Conservation (phyloP, 1,139 yeast genomes). For the Yamadazyma conglobata region DNA sequence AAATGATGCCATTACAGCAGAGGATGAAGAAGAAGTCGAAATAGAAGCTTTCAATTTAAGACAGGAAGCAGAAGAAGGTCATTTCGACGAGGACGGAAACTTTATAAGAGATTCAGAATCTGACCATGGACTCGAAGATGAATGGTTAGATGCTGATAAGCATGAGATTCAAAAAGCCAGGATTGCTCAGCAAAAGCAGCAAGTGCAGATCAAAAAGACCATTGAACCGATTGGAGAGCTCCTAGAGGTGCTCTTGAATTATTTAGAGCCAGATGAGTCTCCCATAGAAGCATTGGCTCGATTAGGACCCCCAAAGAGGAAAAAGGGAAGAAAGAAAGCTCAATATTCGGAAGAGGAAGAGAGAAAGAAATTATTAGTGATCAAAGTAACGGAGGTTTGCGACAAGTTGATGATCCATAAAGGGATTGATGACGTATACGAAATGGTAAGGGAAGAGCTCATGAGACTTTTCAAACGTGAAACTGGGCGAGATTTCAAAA, state of each 20-base stretch:
- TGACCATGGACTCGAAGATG: constrained; percentile 26
- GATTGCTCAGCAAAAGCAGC: constrained; percentile 34
- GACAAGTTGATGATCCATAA: constrained; percentile 41
- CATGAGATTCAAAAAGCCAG: constrained; percentile 53
- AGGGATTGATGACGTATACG: constrained; percentile 47
- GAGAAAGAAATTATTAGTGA: constrained; percentile 26
- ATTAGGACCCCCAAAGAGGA: constrained; percentile 26
- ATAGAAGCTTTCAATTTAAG: constrained; percentile 62
- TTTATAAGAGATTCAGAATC: constrained; percentile 43
- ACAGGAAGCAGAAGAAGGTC: constrained; percentile 58
- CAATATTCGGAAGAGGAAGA: constrained; percentile 15
- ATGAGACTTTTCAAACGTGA: constrained; percentile 48
- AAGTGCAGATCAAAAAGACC: constrained; percentile 7
- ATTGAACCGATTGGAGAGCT: constrained; percentile 21
- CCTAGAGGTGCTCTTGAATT: constrained; percentile 33
- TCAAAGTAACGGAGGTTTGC: constrained; percentile 48
- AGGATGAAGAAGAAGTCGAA: constrained; percentile 8
- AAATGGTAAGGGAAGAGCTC: constrained; percentile 55
- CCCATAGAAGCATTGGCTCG: constrained; percentile 60
- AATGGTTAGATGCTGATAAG: constrained; percentile 31
- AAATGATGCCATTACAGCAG: neutral
- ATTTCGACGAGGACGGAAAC: constrained; percentile 61
- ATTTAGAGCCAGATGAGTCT: constrained; percentile 59
- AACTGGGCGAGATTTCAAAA: constrained; percentile 41
- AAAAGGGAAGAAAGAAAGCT: constrained; percentile 8